Evolutionary conservation across 192 early-diverging fungal genomes (phyloP).

Genomic region (Mortierella alpina): DNA sequence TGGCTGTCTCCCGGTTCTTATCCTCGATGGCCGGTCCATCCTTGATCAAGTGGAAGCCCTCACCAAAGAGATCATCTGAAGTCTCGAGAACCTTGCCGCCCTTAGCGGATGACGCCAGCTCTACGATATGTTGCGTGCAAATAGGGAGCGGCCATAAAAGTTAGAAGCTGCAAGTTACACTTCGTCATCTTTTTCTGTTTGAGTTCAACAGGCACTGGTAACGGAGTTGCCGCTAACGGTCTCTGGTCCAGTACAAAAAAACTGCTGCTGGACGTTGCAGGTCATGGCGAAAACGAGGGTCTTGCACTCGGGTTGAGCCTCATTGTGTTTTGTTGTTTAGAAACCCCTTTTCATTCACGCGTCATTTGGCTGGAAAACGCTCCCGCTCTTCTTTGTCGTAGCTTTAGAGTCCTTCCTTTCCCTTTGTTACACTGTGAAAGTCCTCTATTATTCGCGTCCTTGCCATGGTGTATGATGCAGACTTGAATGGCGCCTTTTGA

Average conservation of each 20-base stretch:
- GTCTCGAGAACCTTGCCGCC: slow-evolving; percentile 82
- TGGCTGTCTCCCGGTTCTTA: slow-evolving; percentile 65
- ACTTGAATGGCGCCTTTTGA: not conserved
- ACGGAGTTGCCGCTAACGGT: too few species aligned
- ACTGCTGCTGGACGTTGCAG: too few species aligned
- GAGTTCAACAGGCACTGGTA: not conserved
- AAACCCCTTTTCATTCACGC: too few species aligned
- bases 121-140: slow-evolving; percentile 36
- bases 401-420: not conserved
- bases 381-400: not conserved
- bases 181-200: not conserved
- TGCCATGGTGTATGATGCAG: not conserved
- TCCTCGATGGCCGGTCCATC: slow-evolving; percentile 75
- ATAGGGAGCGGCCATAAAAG: not conserved
- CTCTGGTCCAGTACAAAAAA: too few species aligned
- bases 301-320: too few species aligned
- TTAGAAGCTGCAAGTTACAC: not conserved
- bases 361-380: too few species aligned
- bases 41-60: slow-evolving; percentile 83
- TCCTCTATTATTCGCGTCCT: too few species aligned
- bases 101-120: slow-evolving; percentile 78
- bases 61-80: slow-evolving; percentile 94
- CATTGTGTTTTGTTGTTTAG: too few species aligned
- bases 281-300: too few species aligned
- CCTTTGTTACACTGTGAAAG: not conserved